Conservation (phyloP, 768 basidiomycete species). For the Suillus decipiens region DNA sequence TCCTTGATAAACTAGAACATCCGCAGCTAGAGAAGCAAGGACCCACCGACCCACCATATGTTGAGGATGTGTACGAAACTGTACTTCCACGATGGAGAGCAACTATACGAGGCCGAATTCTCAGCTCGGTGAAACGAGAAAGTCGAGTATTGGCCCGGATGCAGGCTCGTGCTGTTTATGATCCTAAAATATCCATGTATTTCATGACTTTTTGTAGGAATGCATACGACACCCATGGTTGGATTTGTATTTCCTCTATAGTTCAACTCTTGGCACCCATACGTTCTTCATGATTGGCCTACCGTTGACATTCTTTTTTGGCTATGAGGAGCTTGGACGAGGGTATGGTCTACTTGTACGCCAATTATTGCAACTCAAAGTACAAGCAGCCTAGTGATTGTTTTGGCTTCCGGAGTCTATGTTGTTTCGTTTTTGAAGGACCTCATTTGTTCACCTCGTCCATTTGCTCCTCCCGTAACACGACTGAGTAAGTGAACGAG, state of each 20-base stretch:
- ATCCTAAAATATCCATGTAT: slow-evolving; percentile 8
- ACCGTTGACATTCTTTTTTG: slow-evolving; percentile 89
- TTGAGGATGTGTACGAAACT: slow-evolving; percentile 61
- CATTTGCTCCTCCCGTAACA: slow-evolving; percentile 89
- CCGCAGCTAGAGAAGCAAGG: background rate
- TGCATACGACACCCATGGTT: slow-evolving; percentile 63
- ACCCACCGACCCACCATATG: background rate
- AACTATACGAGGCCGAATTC: slow-evolving; percentile 52
- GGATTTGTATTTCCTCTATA: slow-evolving; percentile 83
- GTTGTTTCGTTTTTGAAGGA: slow-evolving; percentile 88
- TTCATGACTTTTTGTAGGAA: slow-evolving; percentile 35
- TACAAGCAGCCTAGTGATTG: slow-evolving; percentile 56
- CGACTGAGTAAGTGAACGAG: slow-evolving; percentile 65
- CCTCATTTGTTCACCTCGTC: slow-evolving; percentile 85
- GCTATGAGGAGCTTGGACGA: slow-evolving; percentile 65
- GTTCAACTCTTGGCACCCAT: slow-evolving; percentile 79
- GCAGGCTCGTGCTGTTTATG: slow-evolving; percentile 54
- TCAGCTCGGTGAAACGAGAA: slow-evolving; percentile 58
- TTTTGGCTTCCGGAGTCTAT: slow-evolving; percentile 82
- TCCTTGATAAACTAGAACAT: background rate
- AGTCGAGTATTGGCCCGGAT: slow-evolving; percentile 60
- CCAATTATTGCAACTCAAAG: slow-evolving; percentile 20
- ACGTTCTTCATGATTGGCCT: slow-evolving; percentile 93
- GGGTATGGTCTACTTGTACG: slow-evolving; percentile 46
- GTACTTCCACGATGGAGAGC: slow-evolving; percentile 69